Evolutionary conservation across 306 rosid species (phyloP).

Genomic region (Bauhinia variegata): DNA sequence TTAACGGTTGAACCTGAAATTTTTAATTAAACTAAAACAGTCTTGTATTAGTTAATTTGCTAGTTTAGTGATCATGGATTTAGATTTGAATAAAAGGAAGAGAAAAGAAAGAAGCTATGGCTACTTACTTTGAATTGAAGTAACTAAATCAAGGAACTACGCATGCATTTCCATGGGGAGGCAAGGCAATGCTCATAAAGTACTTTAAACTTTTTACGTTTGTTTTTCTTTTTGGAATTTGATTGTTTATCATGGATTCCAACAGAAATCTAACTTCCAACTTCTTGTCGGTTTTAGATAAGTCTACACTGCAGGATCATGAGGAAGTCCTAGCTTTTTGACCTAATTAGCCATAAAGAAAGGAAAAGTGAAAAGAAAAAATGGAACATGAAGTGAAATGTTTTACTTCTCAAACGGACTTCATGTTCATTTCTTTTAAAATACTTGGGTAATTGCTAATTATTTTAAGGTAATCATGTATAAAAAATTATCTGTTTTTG

Average conservation of each 20-base stretch:
- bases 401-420: background rate
- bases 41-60: no score
- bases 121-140: conserved; percentile 43
- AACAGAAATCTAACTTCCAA: conserved; percentile 62
- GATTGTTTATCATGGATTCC: conserved; percentile 46
- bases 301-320: conserved; percentile 26
- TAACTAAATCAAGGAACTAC: conserved; percentile 37
- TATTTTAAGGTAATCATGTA: no score
- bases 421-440: no score
- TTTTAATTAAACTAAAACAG: no score
- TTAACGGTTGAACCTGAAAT: no score
- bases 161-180: conserved; percentile 34
- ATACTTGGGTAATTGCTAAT: no score
- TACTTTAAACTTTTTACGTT: conserved; percentile 13
- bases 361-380: background rate
- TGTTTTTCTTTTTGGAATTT: conserved; percentile 32
- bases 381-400: background rate
- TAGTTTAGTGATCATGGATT: no score
- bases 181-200: conserved; percentile 30
- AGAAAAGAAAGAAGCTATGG: background rate
- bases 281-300: conserved; percentile 49
- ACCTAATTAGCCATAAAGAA: conserved; percentile 15
- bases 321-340: conserved; percentile 43
- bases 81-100: conserved; percentile 20
- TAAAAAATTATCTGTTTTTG: no score